These are phyloP conservation scores for Apiotrichum brassicae DNA, from an alignment of 1,284 basidiomycete genomes.

Conservation along the genomic window DNA sequence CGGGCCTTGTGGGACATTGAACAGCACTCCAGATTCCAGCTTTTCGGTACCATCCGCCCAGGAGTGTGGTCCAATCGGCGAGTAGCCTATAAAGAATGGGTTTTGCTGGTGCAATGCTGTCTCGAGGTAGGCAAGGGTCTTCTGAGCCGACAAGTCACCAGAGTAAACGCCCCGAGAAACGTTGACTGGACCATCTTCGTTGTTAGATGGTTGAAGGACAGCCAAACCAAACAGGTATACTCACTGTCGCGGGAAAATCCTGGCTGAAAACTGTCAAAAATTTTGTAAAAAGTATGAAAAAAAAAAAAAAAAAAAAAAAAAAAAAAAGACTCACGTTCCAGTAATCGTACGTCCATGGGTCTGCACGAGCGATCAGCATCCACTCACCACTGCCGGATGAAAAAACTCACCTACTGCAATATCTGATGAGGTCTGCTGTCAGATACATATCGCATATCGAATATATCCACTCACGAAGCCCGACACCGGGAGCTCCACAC, in stretches of 20 bases:
- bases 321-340: too few species aligned
- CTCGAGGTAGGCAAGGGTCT: constrained; percentile 24
- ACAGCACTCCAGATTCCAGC: not conserved
- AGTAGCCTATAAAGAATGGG: constrained; percentile 33
- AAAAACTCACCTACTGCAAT: constrained; percentile 18
- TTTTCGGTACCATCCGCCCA: not conserved
- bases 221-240: not conserved
- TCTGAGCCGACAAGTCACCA: constrained; percentile 27
- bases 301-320: too few species aligned
- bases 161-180: constrained; percentile 24
- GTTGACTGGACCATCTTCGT: too few species aligned
- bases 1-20: constrained; percentile 13
- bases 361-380: constrained; percentile 4
- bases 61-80: constrained; percentile 5
- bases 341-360: constrained; percentile 38
- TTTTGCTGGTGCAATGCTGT: constrained; percentile 13
- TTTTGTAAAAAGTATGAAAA: too few species aligned
- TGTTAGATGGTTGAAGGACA: too few species aligned
- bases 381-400: too few species aligned
- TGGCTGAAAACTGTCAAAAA: too few species aligned
- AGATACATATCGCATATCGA: not conserved
- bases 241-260: constrained; percentile 19
- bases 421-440: constrained; percentile 20
- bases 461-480: constrained; percentile 8
- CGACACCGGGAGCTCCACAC: constrained; percentile 18